Evolutionary conservation across 306 rosid species (phyloP).

Genomic region (Rosa persica): DNA sequence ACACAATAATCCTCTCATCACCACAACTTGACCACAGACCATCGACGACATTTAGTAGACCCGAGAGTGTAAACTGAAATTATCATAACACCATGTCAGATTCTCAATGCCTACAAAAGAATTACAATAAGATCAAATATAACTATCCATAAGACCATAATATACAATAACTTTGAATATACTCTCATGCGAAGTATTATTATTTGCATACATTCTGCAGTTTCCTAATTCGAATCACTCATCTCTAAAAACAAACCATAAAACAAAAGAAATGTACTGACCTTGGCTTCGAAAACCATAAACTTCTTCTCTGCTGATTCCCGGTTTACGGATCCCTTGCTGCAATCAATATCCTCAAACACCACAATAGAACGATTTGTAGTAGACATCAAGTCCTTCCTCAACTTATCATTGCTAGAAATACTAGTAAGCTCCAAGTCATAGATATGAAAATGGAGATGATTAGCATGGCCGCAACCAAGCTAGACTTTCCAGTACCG

Average conservation of each 20-base stretch:
- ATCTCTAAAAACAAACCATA: not conserved
- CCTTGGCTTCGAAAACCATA: not conserved
- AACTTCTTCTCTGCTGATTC: not conserved
- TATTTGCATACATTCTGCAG: not conserved
- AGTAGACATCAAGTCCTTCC: constrained; percentile 27
- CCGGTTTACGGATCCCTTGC: not conserved
- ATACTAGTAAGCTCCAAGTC: constrained; percentile 37
- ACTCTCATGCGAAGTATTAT: not conserved
- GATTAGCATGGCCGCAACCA: constrained; percentile 42
- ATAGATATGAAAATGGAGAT: constrained; percentile 37
- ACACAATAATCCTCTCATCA: constrained; percentile 51
- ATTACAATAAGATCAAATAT: not conserved
- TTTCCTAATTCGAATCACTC: not conserved
- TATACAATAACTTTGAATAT: not conserved
- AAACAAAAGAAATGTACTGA: not conserved
- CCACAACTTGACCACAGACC: constrained; percentile 57
- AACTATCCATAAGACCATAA: not conserved
- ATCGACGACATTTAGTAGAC: constrained; percentile 43
- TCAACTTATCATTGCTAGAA: constrained; percentile 28
- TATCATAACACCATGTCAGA: not conserved
- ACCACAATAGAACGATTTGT: constrained; percentile 13
- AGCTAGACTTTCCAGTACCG: constrained; percentile 27
- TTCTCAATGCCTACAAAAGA: not conserved
- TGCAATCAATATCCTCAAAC: constrained; percentile 43
- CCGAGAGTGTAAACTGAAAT: constrained; percentile 36